Conservation (phyloP, 306 rosid genomes). For the Cotoneaster glaucophyllus region DNA sequence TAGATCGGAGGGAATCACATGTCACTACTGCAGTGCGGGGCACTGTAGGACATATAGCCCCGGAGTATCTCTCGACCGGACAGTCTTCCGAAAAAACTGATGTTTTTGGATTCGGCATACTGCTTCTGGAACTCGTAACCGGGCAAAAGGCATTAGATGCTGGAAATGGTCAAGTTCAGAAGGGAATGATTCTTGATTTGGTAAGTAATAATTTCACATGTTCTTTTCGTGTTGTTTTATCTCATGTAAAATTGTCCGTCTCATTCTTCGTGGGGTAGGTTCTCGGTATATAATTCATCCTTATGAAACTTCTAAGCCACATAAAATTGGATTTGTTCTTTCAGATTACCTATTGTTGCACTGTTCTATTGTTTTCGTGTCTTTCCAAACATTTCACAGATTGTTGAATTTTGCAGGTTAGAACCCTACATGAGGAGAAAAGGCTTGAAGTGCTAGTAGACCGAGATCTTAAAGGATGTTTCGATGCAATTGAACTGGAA, state of each 20-base stretch:
- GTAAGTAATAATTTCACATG: constrained; percentile 26
- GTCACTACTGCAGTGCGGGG: constrained; percentile 98
- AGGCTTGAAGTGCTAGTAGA: constrained; percentile 66
- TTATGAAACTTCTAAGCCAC: not conserved
- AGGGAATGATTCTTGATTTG: constrained; percentile 98
- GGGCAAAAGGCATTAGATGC: constrained; percentile 91
- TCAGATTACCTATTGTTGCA: not conserved
- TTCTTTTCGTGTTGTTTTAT: not conserved
- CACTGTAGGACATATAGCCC: constrained; percentile 93
- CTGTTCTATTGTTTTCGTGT: not conserved
- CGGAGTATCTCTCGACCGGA: constrained; percentile 90
- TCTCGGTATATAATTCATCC: not conserved
- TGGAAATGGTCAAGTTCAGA: constrained; percentile 79
- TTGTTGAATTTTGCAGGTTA: constrained; percentile 49
- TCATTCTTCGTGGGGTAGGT: not conserved
- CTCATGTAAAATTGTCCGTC: not conserved
- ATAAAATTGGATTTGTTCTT: not conserved
- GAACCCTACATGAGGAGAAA: constrained; percentile 63
- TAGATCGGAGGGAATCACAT: constrained; percentile 92
- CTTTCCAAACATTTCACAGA: not conserved
- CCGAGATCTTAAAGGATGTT: constrained; percentile 81
- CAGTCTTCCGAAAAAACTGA: constrained; percentile 94
- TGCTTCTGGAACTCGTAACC: constrained; percentile 85
- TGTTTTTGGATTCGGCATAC: constrained; percentile 89
- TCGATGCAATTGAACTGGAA: constrained; percentile 60